Percentiles rank a stretch among this genome's conserved stretches.
Conservation (phyloP, 83 land plant species). For the Larix sibirica region DNA sequence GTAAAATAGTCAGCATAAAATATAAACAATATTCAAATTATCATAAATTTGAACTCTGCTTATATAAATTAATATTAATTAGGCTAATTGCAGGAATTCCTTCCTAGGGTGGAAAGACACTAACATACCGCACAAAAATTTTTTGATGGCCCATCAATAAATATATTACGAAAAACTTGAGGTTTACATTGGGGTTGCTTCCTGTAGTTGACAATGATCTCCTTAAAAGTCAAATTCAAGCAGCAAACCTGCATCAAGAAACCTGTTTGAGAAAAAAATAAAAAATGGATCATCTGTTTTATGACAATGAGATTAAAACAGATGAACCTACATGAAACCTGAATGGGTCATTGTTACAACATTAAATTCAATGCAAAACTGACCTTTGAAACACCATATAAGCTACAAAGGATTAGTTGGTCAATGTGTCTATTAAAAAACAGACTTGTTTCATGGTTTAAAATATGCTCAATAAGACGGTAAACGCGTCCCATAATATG, state of each 20-base stretch:
- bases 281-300: background rate
- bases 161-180: slow-evolving; percentile 85
- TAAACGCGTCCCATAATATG: slow-evolving; percentile 77
- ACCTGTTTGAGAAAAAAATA: background rate
- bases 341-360: background rate
- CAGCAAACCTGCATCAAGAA: slow-evolving; percentile 67
- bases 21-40: background rate
- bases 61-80: background rate
- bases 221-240: slow-evolving; percentile 73
- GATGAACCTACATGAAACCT: background rate
- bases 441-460: slow-evolving; percentile 62
- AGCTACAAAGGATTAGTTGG: slow-evolving; percentile 84
- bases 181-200: slow-evolving; percentile 88
- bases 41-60: background rate
- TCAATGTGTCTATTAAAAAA: slow-evolving; percentile 96
- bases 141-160: slow-evolving; percentile 58
- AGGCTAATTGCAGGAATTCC: background rate
- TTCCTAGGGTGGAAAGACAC: too few relatives aligned
- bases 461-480: slow-evolving; percentile 65
- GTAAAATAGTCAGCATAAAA: slow-evolving; percentile 13
- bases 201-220: slow-evolving; percentile 76
- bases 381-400: slow-evolving; percentile 95
- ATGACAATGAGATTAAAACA: background rate
- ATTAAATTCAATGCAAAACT: background rate
- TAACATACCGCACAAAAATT: slow-evolving; percentile 49